These are phyloP conservation scores for Diospyros kaki DNA, from an alignment of 148 eudicot species.

Conservation along the genomic window DNA sequence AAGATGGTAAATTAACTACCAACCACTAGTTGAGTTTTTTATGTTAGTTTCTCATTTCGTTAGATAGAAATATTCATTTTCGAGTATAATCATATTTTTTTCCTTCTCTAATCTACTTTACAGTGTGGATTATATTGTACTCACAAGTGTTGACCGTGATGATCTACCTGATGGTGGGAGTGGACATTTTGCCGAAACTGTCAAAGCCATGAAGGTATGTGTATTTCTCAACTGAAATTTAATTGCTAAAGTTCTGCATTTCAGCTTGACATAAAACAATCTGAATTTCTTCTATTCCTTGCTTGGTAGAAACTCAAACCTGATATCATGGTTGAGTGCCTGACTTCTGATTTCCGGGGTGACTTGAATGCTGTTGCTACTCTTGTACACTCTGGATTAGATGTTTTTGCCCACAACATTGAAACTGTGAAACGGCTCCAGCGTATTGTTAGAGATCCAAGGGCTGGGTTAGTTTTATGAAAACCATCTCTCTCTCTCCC, in stretches of 20 bases:
- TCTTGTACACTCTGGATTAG: slow-evolving; percentile 88
- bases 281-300: slow-evolving; percentile 22
- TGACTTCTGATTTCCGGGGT: slow-evolving; percentile 94
- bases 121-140: slow-evolving; percentile 93
- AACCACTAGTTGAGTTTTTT: no score
- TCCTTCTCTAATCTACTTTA: slow-evolving; percentile 10
- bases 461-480: slow-evolving; percentile 71
- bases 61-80: background rate
- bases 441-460: slow-evolving; percentile 91
- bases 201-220: slow-evolving; percentile 75
- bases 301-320: slow-evolving; percentile 70
- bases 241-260: background rate
- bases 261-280: background rate
- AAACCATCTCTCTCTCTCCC: background rate
- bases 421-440: slow-evolving; percentile 93
- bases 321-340: slow-evolving; percentile 83
- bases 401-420: slow-evolving; percentile 94
- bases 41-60: no score
- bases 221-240: background rate
- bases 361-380: slow-evolving; percentile 75
- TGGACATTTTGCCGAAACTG: slow-evolving; percentile 94
- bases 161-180: slow-evolving; percentile 98
- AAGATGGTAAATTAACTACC: background rate
- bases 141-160: slow-evolving; percentile 97
- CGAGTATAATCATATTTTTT: background rate